A percentile compares a stretch with the other conserved stretches of the same genome.
Conservation (phyloP, 805 yeast genomes). For the Ogataea ramenticola region DNA sequence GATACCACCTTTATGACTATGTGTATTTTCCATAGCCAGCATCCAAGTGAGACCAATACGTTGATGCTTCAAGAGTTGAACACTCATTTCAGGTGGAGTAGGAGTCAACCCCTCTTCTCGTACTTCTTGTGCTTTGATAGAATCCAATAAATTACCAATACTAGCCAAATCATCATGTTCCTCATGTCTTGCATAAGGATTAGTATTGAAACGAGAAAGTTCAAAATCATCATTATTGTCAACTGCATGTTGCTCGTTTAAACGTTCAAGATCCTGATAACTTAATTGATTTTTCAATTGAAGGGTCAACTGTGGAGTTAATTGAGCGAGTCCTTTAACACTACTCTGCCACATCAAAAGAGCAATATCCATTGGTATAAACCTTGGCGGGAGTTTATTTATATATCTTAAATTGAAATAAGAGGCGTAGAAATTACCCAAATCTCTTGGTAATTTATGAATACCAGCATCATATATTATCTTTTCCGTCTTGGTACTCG, state of each 20-base stretch:
- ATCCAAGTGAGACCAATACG: conserved; percentile 82
- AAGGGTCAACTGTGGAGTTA: too few relatives aligned
- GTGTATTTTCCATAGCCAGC: conserved; percentile 56
- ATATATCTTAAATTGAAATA: conserved; percentile 7
- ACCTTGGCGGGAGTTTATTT: conserved; percentile 14
- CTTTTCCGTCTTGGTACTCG: background rate
- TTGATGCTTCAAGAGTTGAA: conserved; percentile 54
- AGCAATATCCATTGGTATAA: conserved; percentile 18
- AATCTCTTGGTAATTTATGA: background rate
- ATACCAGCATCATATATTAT: background rate
- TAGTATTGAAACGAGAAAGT: too few relatives aligned
- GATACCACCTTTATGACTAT: conserved; percentile 56
- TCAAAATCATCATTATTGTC: too few relatives aligned
- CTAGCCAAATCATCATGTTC: background rate
- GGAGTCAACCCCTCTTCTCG: conserved; percentile 40
- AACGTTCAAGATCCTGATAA: too few relatives aligned
- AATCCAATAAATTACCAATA: conserved; percentile 34
- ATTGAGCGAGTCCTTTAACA: too few relatives aligned
- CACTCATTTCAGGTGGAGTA: conserved; percentile 62
- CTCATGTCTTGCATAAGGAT: conserved; percentile 2
- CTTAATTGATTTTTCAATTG: too few relatives aligned
- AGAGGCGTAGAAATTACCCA: background rate
- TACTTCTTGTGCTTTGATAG: conserved; percentile 45
- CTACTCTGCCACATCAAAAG: too few relatives aligned
- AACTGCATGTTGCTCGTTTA: too few relatives aligned